Conservation (phyloP, 305 asterid genomes). For the Coffea humblotiana region DNA sequence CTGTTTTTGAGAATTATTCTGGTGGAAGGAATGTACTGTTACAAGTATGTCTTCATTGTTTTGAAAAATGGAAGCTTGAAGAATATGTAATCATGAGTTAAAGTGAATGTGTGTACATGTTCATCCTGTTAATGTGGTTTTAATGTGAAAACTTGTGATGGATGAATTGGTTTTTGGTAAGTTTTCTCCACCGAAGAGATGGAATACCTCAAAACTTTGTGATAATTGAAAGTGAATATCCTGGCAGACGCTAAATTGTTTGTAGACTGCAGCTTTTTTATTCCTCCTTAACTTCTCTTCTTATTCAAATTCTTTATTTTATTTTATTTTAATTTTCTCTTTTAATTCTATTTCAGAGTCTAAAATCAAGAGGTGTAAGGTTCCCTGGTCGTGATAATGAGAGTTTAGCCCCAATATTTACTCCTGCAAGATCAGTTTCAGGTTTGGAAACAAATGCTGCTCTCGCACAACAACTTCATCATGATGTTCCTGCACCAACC, state of each 20-base stretch:
- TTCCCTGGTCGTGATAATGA: slow-evolving; percentile 97
- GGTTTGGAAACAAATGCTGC: slow-evolving; percentile 52
- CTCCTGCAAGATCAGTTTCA: slow-evolving; percentile 80
- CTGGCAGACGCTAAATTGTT: not conserved
- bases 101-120: not conserved
- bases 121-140: not conserved
- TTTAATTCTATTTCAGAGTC: slow-evolving; percentile 50
- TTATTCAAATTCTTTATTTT: slow-evolving; percentile 9
- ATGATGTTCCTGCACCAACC: slow-evolving; percentile 55
- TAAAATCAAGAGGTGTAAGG: slow-evolving; percentile 90
- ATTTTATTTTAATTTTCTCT: slow-evolving; percentile 7
- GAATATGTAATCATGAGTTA: not conserved
- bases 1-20: not conserved
- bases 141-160: not conserved
- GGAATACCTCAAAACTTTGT: not conserved
- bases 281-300: not conserved
- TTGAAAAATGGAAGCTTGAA: not conserved
- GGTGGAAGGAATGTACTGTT: not conserved
- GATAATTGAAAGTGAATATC: not conserved
- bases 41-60: not conserved
- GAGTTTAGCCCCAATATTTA: slow-evolving; percentile 92
- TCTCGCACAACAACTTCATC: slow-evolving; percentile 52
- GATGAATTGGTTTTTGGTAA: not conserved
- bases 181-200: not conserved
- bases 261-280: not conserved